Evolutionary conservation across 2,329 filamentous ascomycete species (phyloP), one percentile per base, ranked within the genome.

Genomic region (Fonsecaea pugnacius): DNA sequence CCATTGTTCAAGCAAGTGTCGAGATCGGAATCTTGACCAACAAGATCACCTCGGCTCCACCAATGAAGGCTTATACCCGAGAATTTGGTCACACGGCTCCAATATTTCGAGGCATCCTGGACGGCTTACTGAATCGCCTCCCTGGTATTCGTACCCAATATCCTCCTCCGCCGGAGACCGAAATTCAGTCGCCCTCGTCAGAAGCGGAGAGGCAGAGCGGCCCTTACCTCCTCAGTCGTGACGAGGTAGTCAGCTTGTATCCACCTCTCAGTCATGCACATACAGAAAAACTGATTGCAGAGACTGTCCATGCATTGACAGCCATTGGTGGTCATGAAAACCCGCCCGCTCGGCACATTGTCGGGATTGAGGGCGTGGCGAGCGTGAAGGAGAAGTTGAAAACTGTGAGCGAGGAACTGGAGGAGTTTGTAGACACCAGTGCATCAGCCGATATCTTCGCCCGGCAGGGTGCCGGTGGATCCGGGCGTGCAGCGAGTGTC

Each of bases 281-380:
- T 46, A 86, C 90, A 65, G 89, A 93, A 70, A 84, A 85, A 27
- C 80, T 98, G 18, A 90, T 96, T 4, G 85, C 89, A 65, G 95
- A 98, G 78, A 96, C 95, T 0, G 91, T 98, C 0, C 90, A 96
- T 75, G 93, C 94, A 1, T 83, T 99, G 52, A 91, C 90, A 14
- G 92, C 93, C 0, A 96, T 98, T 71, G 95, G 92, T 0, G 95
- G 94, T 0, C 93, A 97, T 75, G 93, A 97, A 74, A 98, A 98
- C 75, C 95, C 95, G 1, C 95, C 95, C 0, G 91, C 92, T 1
- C 84, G 95, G 35, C 94, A 98, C 75, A 97, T 98, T 72, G 93
- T 98, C 1, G 94, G 95, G 0, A 87, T 90, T 60, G 95, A 98
- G 76, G 94, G 91, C 0, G 90, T 94, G 12, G 84, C 87, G 5